A percentile compares a stretch with the other conserved stretches of the same genome.
Evolutionary conservation across 2,329 filamentous ascomycete species (phyloP).

Genomic region (Fusarium continuum): DNA sequence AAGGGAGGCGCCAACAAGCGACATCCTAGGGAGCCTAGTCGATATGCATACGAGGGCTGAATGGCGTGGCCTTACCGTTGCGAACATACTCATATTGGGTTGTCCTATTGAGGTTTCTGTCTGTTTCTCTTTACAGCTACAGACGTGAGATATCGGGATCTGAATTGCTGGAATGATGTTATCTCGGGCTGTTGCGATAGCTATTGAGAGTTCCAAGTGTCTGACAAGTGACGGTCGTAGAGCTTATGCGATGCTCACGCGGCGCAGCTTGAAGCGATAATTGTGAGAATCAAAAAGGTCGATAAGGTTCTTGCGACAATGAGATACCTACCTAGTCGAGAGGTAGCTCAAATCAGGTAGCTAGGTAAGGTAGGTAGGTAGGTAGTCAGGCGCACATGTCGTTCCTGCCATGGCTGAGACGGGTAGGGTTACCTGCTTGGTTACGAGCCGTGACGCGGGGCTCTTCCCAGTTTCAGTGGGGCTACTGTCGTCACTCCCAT

Average conservation of each 20-base stretch:
- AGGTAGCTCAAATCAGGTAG: too few species aligned
- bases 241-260: neutral
- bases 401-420: slow-evolving; percentile 5
- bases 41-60: neutral
- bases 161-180: slow-evolving; percentile 23
- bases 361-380: neutral
- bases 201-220: slow-evolving; percentile 10
- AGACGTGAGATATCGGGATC: neutral
- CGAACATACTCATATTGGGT: slow-evolving; percentile 42
- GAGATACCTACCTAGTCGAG: too few species aligned
- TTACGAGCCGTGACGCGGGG: slow-evolving; percentile 28
- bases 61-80: slow-evolving; percentile 37
- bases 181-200: slow-evolving; percentile 24
- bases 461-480: slow-evolving; percentile 27
- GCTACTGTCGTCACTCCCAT: slow-evolving; percentile 31
- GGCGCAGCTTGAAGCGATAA: neutral
- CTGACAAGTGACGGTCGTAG: slow-evolving; percentile 2
- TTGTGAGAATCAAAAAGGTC: neutral
- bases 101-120: neutral
- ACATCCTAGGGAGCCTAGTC: neutral
- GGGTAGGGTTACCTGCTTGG: slow-evolving; percentile 24
- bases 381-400: slow-evolving; percentile 28
- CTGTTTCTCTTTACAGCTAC: neutral
- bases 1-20: neutral
- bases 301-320: neutral